Conservation (phyloP, 768 basidiomycete genomes). For the Scleroderma citrinum region DNA sequence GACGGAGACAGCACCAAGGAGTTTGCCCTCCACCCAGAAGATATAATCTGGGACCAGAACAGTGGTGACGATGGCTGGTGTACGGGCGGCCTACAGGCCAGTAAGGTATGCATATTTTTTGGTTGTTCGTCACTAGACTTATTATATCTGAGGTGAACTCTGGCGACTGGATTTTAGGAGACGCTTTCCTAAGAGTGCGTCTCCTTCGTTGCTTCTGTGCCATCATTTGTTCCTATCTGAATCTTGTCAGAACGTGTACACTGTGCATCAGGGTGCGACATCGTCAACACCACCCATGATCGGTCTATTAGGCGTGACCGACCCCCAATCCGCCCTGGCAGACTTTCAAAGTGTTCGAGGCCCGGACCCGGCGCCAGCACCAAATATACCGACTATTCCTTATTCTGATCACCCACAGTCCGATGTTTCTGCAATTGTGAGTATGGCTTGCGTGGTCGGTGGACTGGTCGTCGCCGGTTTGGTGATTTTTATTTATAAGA, state of each 20-base stretch:
- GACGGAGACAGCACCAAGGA: slow-evolving; percentile 27
- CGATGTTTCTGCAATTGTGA: slow-evolving; percentile 10
- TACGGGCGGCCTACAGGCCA: slow-evolving; percentile 50
- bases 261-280: slow-evolving; percentile 40
- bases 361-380: slow-evolving; percentile 30
- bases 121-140: slow-evolving; percentile 1
- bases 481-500: slow-evolving; percentile 11
- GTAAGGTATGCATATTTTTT: slow-evolving; percentile 29
- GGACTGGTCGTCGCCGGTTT: slow-evolving; percentile 35
- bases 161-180: slow-evolving; percentile 60
- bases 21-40: slow-evolving; percentile 45
- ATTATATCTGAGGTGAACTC: slow-evolving; percentile 35
- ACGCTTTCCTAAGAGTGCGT: slow-evolving; percentile 47
- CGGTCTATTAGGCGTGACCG: slow-evolving; percentile 42
- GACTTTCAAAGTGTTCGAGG: slow-evolving; percentile 41
- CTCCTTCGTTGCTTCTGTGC: slow-evolving; percentile 2
- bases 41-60: slow-evolving; percentile 46
- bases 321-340: slow-evolving; percentile 29
- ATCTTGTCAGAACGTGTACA: slow-evolving; percentile 47
- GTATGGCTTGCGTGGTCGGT: slow-evolving; percentile 23
- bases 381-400: slow-evolving; percentile 6
- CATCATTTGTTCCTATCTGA: slow-evolving; percentile 5
- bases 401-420: slow-evolving; percentile 10
- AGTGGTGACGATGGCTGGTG: slow-evolving; percentile 42
- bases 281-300: slow-evolving; percentile 35